These are phyloP conservation scores for Hymenoscyphus linearis DNA, from an alignment of 2,329 filamentous ascomycete genomes.

Conservation along the genomic window DNA sequence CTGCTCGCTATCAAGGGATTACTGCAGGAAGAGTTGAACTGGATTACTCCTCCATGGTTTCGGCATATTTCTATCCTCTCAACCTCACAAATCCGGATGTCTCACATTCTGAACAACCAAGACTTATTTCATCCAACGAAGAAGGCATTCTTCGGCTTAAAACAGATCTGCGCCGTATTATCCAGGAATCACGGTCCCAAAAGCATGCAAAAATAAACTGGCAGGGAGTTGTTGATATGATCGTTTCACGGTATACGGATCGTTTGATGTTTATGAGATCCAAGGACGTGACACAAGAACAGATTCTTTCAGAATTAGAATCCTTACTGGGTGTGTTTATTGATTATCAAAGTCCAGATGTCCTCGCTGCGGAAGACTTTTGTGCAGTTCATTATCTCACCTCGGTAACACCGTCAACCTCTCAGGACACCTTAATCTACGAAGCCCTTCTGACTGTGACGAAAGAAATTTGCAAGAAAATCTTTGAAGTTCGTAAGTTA, in stretches of 20 bases:
- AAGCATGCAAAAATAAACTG: conserved; percentile 37
- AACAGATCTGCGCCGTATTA: conserved; percentile 40
- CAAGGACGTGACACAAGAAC: conserved; percentile 5
- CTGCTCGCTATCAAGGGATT: conserved; percentile 40
- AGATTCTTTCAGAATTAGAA: conserved; percentile 37
- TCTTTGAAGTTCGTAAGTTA: conserved; percentile 21
- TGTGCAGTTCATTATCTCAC: conserved; percentile 45
- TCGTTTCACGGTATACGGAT: conserved; percentile 56
- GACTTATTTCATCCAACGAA: conserved; percentile 13
- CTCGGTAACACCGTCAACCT: conserved; percentile 33
- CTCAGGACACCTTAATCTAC: conserved; percentile 41
- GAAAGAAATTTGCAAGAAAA: conserved; percentile 36
- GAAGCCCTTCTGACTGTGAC: conserved; percentile 39
- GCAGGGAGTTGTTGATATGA: conserved; percentile 62
- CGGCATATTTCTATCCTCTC: conserved; percentile 27
- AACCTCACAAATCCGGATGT: conserved; percentile 28
- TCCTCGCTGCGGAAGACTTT: conserved; percentile 37
- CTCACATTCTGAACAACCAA: conserved; percentile 18
- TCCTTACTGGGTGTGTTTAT: conserved; percentile 39
- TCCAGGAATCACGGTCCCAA: conserved; percentile 19
- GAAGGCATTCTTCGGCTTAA: conserved; percentile 34
- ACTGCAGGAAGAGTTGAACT: conserved; percentile 31
- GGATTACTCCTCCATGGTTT: conserved; percentile 30
- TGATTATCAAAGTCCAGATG: conserved; percentile 37
- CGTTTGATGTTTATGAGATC: conserved; percentile 38